Evolutionary conservation across 371 early-diverging fungal species (phyloP), one percentile per base, ranked within the genome.

Genomic region (Vairimorpha apis): DNA sequence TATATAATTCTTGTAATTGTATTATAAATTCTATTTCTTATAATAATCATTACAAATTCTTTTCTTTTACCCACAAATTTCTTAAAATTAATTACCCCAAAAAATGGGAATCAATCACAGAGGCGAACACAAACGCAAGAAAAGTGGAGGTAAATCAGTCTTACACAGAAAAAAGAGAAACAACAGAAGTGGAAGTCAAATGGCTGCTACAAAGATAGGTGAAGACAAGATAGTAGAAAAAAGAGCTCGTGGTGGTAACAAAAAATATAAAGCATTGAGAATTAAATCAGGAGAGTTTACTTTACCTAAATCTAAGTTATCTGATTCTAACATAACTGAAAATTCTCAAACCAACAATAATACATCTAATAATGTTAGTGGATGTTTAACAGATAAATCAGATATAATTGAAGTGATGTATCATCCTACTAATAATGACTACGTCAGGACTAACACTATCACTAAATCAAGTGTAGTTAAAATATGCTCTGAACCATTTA

Each of bases 351-450:
- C n/a, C 12, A 29, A 45, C 27, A 43, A 5, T 14, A 5, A n/a
- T 4, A 33, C 23, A 13, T 37, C 62, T 1, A 33, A 30, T 4
- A 56, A 58, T 7, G 65, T 66, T 66, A 21, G 49, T 13, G n/a
- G n/a, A n/a, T n/a, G n/a, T n/a, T n/a, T n/a, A n/a, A n/a, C n/a
- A n/a, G n/a, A n/a, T n/a, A n/a, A 92, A 89, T 87, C 92, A 77
- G 91, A 94, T 87, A 89, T 94, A 81, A 86, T 92, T 83, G 87
- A 89, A 76, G 99, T 99, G 79, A 90, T 91, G 75, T 97, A 97
- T 91, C 97, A 99, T 87, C 90, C 97, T 79, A 90, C 93, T 86
- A 94, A 92, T 92, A 99, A 97, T 90, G 98, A 99, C 87, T 88
- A 97, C 83, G 94, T 97, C 85, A 92, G 99, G 85, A 97, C 98